Evolutionary conservation across 306 rosid species (phyloP).

Genomic region (Astragalus glycyphyllos): DNA sequence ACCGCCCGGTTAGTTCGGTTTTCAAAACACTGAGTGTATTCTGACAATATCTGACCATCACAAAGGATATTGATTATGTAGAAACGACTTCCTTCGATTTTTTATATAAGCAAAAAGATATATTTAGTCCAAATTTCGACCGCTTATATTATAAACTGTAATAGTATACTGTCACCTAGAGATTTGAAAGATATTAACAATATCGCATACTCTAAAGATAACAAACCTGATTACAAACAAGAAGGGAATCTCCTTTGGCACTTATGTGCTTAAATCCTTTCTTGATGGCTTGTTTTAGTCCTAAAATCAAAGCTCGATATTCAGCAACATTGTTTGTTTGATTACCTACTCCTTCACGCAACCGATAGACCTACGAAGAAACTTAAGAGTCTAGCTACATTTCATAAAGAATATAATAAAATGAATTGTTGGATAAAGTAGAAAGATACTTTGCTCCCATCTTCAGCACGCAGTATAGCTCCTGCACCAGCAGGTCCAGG

Average conservation of each 20-base stretch:
- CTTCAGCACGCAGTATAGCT: conserved; percentile 47
- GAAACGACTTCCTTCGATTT: too few species aligned
- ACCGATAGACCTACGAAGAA: conserved; percentile 60
- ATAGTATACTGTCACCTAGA: too few species aligned
- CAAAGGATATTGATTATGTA: too few species aligned
- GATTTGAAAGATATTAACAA: too few species aligned
- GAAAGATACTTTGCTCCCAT: conserved; percentile 59
- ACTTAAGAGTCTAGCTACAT: conserved; percentile 26
- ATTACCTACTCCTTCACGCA: conserved; percentile 81
- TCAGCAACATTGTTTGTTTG: conserved; percentile 81
- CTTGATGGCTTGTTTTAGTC: conserved; percentile 67
- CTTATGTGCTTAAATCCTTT: conserved; percentile 67
- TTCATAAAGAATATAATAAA: conserved; percentile 3
- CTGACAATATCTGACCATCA: too few species aligned
- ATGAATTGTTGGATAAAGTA: neutral
- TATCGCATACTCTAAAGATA: conserved; percentile 3
- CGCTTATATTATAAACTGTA: too few species aligned
- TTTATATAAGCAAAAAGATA: too few species aligned
- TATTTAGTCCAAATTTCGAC: too few species aligned
- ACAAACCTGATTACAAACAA: conserved; percentile 93
- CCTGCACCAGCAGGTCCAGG: conserved; percentile 94
- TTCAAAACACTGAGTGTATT: too few species aligned
- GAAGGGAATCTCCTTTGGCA: conserved; percentile 76
- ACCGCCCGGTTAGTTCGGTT: too few species aligned
- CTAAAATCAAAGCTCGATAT: conserved; percentile 78